Percentiles rank a stretch among this genome's conserved stretches.
These are phyloP conservation scores for Priceomyces carsonii DNA, from an alignment of 805 yeast species.

Conservation along the genomic window DNA sequence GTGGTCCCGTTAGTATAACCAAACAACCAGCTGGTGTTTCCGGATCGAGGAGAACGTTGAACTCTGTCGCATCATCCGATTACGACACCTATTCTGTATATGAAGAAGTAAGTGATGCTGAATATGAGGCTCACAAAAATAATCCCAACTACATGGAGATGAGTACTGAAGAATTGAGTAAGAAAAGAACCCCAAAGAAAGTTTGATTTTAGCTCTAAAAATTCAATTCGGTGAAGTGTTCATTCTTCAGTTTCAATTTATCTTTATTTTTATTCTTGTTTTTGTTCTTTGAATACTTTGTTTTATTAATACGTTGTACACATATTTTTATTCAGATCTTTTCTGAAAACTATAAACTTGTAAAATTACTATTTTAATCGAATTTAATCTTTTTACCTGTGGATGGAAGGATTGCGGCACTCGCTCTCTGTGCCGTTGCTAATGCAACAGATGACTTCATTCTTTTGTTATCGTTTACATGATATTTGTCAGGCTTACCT, in stretches of 20 bases:
- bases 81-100: constrained; percentile 30
- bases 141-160: constrained; percentile 52
- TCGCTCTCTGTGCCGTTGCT: constrained; percentile 85
- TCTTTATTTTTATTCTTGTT: constrained; percentile 2
- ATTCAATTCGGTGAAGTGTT: background rate
- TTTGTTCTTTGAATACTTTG: constrained; percentile 3
- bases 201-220: background rate
- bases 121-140: constrained; percentile 43
- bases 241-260: background rate
- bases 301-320: constrained; percentile 5
- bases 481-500: constrained; percentile 16
- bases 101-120: constrained; percentile 51
- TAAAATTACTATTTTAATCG: constrained; percentile 34
- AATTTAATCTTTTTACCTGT: constrained; percentile 85
- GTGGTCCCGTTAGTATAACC: constrained; percentile 1
- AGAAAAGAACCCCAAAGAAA: constrained; percentile 11
- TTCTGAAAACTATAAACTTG: background rate
- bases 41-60: background rate
- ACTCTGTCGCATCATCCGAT: constrained; percentile 11
- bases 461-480: constrained; percentile 35
- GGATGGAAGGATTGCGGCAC: constrained; percentile 85
- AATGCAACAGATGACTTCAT: constrained; percentile 80
- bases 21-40: constrained; percentile 7
- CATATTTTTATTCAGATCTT: background rate
- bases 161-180: constrained; percentile 23